Percentiles rank a stretch among this genome's conserved stretches.
phyloP scores from a whole-genome alignment of 441 rosid species.

The Populus trichocarpa region DNA sequence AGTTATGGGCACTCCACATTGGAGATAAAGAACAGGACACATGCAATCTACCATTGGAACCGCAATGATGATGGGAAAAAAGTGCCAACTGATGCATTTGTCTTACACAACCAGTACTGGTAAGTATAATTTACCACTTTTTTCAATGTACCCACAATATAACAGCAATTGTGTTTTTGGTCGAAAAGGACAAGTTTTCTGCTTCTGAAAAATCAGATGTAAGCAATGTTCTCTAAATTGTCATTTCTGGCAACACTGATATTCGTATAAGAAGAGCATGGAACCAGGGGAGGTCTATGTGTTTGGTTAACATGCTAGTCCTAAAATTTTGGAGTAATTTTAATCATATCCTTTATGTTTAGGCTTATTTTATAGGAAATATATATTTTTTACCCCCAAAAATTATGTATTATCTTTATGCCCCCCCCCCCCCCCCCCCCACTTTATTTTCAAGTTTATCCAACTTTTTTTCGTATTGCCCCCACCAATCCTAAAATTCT shows the following conservation, averaged over 20 bases:
- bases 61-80: slow-evolving; percentile 64
- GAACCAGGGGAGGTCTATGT: not conserved
- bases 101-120: slow-evolving; percentile 52
- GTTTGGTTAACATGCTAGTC: not conserved
- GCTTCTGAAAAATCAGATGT: not conserved
- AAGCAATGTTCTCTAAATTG: not conserved
- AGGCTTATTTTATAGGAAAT: not conserved
- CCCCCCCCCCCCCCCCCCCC: not conserved
- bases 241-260: not conserved
- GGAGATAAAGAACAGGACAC: slow-evolving; percentile 67
- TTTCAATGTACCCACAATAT: no score
- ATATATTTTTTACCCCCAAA: not conserved
- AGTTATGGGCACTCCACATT: slow-evolving; percentile 73
- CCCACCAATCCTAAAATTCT: not conserved
- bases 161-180: not conserved
- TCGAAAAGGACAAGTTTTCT: not conserved
- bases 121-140: slow-evolving; percentile 12
- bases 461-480: not conserved
- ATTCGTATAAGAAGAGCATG: not conserved
- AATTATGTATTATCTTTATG: not conserved
- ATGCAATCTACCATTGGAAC: slow-evolving; percentile 68
- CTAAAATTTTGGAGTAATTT: not conserved
- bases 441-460: not conserved
- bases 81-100: slow-evolving; percentile 48
- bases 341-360: not conserved